Percentiles rank a stretch among this genome's conserved stretches.
These are phyloP conservation scores for Penicillium mononematosum DNA, from an alignment of 495 filamentous ascomycete genomes.

Conservation along the genomic window DNA sequence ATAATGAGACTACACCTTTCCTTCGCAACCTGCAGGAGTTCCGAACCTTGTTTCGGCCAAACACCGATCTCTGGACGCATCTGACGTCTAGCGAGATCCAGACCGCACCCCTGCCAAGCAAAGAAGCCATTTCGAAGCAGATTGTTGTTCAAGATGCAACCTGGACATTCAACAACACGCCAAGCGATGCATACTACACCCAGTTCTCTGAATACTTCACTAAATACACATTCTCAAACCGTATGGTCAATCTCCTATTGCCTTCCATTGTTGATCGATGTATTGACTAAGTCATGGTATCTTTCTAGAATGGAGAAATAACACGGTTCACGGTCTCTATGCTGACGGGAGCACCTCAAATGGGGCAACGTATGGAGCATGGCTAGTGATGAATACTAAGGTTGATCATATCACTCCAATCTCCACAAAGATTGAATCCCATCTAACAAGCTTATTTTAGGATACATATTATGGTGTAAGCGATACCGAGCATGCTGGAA, in stretches of 20 bases:
- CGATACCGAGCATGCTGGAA: background rate
- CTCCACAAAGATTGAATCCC: background rate
- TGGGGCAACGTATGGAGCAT: conserved; percentile 52
- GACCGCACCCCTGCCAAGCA: conserved; percentile 51
- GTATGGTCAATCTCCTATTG: conserved; percentile 8
- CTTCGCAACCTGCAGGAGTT: conserved; percentile 56
- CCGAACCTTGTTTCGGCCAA: conserved; percentile 55
- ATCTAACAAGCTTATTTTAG: conserved; percentile 6
- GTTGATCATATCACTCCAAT: conserved; percentile 10
- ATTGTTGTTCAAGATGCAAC: conserved; percentile 57
- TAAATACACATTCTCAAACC: conserved; percentile 55
- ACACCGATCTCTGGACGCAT: conserved; percentile 56
- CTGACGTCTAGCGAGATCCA: conserved; percentile 49
- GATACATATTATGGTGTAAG: conserved; percentile 56
- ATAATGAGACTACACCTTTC: conserved; percentile 52
- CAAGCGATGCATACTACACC: conserved; percentile 48
- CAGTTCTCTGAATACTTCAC: conserved; percentile 58
- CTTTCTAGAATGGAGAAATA: conserved; percentile 46
- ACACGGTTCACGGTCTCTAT: conserved; percentile 54
- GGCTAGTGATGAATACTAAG: conserved; percentile 59
- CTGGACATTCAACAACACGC: conserved; percentile 52
- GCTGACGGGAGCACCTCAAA: conserved; percentile 50
- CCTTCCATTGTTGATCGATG: background rate
- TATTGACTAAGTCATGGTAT: background rate
- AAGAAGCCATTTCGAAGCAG: conserved; percentile 40